These are phyloP conservation scores for Penicillium sp. DNA, from an alignment of 2,329 filamentous ascomycete genomes.

Conservation along the genomic window DNA sequence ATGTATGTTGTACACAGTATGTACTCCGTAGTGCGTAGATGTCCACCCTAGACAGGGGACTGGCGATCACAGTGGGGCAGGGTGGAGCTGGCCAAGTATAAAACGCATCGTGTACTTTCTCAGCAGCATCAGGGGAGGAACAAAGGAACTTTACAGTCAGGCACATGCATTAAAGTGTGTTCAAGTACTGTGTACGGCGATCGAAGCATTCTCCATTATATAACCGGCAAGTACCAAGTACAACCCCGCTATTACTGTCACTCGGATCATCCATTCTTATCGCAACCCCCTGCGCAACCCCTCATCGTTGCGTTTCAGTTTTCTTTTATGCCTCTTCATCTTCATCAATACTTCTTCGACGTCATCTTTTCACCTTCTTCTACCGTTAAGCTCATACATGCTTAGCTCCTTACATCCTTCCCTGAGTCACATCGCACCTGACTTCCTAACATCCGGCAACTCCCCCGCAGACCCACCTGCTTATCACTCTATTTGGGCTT, in stretches of 20 bases:
- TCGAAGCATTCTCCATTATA: neutral
- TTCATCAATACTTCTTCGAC: neutral
- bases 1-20: no score
- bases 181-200: neutral
- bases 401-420: neutral
- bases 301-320: neutral
- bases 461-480: constrained; percentile 13
- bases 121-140: neutral
- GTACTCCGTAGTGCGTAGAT: no score
- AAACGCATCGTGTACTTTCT: no score
- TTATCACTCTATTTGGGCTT: constrained; percentile 11
- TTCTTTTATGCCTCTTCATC: neutral
- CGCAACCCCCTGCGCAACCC: neutral
- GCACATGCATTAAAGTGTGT: neutral
- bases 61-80: constrained; percentile 2
- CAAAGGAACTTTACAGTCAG: constrained; percentile 1
- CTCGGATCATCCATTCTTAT: constrained; percentile 12
- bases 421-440: constrained; percentile 1
- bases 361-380: neutral
- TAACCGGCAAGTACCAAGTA: constrained; percentile 2
- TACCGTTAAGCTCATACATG: neutral
- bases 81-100: constrained; percentile 1
- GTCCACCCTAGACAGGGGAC: neutral
- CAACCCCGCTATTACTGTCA: constrained; percentile 10
- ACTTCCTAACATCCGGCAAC: constrained; percentile 2